These are phyloP conservation scores for Aaosphaeria arxii DNA, from an alignment of 2,329 filamentous ascomycete genomes.

Conservation along the genomic window DNA sequence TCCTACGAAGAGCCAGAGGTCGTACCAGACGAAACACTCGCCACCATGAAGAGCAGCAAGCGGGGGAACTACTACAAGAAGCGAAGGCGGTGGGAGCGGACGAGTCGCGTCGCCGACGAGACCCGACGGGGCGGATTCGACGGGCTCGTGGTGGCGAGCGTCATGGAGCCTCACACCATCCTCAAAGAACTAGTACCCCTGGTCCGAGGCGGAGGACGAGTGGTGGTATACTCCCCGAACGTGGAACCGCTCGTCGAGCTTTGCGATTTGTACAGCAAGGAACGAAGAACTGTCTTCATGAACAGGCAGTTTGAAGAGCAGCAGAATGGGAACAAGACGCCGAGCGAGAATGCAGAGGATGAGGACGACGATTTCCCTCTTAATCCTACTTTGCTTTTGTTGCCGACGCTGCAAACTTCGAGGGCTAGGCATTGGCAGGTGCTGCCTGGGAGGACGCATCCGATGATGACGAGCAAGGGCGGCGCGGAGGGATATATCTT, in stretches of 20 bases:
- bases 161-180: constrained; percentile 77
- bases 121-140: constrained; percentile 75
- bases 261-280: constrained; percentile 80
- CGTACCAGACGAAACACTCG: constrained; percentile 60
- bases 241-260: constrained; percentile 76
- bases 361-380: constrained; percentile 70
- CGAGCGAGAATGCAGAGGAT: constrained; percentile 9
- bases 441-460: constrained; percentile 85
- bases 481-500: constrained; percentile 90
- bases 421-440: constrained; percentile 84
- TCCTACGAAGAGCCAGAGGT: constrained; percentile 68
- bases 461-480: constrained; percentile 84
- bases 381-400: constrained; percentile 81
- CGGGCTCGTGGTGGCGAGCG: constrained; percentile 76
- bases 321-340: constrained; percentile 8
- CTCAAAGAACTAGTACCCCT: constrained; percentile 75
- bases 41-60: constrained; percentile 74
- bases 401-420: constrained; percentile 76
- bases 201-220: constrained; percentile 75
- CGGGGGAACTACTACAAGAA: constrained; percentile 87
- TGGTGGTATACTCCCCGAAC: constrained; percentile 80
- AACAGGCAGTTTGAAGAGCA: constrained; percentile 20
- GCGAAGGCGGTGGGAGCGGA: constrained; percentile 73
- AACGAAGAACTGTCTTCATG: constrained; percentile 68
- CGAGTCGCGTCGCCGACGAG: constrained; percentile 69